Evolutionary conservation across 176 grass and related monocot genomes (phyloP), one percentile per base, ranked within the genome.

Genomic region (Oryza glumipatula): DNA sequence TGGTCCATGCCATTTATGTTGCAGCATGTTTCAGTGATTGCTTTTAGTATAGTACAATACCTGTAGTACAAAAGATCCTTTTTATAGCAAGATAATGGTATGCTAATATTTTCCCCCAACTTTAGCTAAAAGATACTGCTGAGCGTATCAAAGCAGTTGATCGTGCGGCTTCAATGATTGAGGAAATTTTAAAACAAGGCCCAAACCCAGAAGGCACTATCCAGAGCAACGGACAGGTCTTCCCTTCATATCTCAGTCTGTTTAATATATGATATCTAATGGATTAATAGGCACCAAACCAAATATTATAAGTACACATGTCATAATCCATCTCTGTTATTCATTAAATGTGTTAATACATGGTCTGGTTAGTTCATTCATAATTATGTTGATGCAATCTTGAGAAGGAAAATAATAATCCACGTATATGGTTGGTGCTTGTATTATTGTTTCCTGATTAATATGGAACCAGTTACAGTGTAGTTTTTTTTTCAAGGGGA

Each of bases 131-230:
- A 90, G 96, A 95, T 87, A 91, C 86, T 2, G 80, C 91, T 76
- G 96, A 98, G 73, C 87, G 96, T 39, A 94, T 95, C 75, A 95
- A 86, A 90, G 93, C 93, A 76, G 93, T 98, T 90, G 96, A 98
- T 87, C 80, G 48, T 73, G 96, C 93, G 5, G 88, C 96, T 76
- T 91, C 89, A 49, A 92, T 94, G 87, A 83, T 98, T 16, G 93
- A 98, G 76, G 96, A 98, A 80, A 92, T 98, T 36, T 82, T 98
- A 79, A 94, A 92, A 80, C 93, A 94, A 90, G 87, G 85, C 26
- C 76, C 74, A 45, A 88, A 39, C 58, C 45, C 87, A 36, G 87
- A 84, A 81, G 22, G 38, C 32, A 43, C 80, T 68, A 61, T 76
- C 33, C 82, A 63, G 22, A 76, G 21, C 65, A 83, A 77, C 76